Evolutionary conservation across 2,329 filamentous ascomycete species (phyloP), one percentile per base, ranked within the genome.

Genomic region (Aspergillus clavatus): DNA sequence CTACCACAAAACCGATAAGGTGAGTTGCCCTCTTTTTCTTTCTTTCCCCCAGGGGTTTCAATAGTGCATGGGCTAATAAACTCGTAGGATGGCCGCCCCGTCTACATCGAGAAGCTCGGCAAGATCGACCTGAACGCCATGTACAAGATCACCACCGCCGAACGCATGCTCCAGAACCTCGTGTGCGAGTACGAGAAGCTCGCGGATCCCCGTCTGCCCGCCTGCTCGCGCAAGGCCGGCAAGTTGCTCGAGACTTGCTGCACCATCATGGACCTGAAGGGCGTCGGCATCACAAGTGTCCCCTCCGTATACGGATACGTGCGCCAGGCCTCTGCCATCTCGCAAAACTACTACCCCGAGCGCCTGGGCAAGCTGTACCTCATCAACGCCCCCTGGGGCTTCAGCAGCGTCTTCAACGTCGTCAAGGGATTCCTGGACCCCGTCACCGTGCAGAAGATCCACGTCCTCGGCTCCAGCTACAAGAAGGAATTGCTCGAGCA

Each of bases 291-390:
- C 58, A 79, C 77, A 66, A 93, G 86, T 72, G 83, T 88, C 35
- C 79, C 82, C 51, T 85, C 86, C 50, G 91, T 96, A 47, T 95
- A 94, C 76, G 79, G 82, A 43, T 97, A 96, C 75, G 81, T 98
- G 57, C 82, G 82, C 61, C 81, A 86, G 66, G 89, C 89, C 37
- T 93, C 89, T 26, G 83, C 76, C 67, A 87, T 98, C 72, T 95
- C 88, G 54, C 93, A 97, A 74, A 95, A 97, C 80, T 95, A 97
- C 82, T 98, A 98, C 75, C 93, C 93, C 6, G 93, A 98, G 79
- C 87, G 93, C 48, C 79, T 98, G 48, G 93, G 93, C 63, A 90
- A 89, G 72, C 79, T 98, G 66, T 98, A 95, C 79, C 75, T 98
- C 60, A 96, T 98, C 82, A 98, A 98, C 73, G 88, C 91, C 3